phyloP scores from a whole-genome alignment of 768 basidiomycete genomes.

The Termitomyces sp. region DNA sequence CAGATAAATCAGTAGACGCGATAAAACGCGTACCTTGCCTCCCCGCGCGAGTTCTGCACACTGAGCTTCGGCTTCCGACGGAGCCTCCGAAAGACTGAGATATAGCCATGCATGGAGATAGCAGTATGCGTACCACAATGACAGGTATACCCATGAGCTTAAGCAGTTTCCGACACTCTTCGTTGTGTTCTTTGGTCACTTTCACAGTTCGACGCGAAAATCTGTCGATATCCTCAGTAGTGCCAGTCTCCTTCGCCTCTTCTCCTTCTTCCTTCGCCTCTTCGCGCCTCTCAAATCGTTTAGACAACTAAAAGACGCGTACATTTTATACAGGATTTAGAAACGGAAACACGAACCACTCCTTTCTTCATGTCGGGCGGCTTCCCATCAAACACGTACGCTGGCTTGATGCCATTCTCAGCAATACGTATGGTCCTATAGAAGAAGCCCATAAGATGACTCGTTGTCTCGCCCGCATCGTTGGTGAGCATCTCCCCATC shows the following conservation, averaged over 20 bases:
- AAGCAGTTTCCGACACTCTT: constrained; percentile 85
- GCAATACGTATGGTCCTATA: constrained; percentile 97
- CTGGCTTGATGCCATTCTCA: constrained; percentile 97
- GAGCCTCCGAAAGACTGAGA: constrained; percentile 53
- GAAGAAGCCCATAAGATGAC: constrained; percentile 98
- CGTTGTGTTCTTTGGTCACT: constrained; percentile 94
- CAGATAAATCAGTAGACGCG: neutral
- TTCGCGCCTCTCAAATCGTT: constrained; percentile 87
- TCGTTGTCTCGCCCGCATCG: constrained; percentile 96
- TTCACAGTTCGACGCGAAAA: constrained; percentile 88
- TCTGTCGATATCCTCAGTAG: constrained; percentile 87
- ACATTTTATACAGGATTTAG: neutral
- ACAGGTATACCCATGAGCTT: constrained; percentile 96
- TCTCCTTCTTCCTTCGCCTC: constrained; percentile 94
- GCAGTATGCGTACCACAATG: constrained; percentile 58
- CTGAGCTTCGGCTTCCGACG: constrained; percentile 98
- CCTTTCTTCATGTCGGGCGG: constrained; percentile 97
- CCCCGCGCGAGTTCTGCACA: constrained; percentile 97
- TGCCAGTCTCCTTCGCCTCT: constrained; percentile 95
- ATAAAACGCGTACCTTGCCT: constrained; percentile 56
- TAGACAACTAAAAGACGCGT: constrained; percentile 63
- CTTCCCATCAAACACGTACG: constrained; percentile 97
- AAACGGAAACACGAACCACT: constrained; percentile 58
- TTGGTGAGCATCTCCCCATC: constrained; percentile 97
- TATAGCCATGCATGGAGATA: neutral